phyloP scores from a whole-genome alignment of 2,329 filamentous ascomycete species.

The Neoscytalidium dimidiatum region DNA sequence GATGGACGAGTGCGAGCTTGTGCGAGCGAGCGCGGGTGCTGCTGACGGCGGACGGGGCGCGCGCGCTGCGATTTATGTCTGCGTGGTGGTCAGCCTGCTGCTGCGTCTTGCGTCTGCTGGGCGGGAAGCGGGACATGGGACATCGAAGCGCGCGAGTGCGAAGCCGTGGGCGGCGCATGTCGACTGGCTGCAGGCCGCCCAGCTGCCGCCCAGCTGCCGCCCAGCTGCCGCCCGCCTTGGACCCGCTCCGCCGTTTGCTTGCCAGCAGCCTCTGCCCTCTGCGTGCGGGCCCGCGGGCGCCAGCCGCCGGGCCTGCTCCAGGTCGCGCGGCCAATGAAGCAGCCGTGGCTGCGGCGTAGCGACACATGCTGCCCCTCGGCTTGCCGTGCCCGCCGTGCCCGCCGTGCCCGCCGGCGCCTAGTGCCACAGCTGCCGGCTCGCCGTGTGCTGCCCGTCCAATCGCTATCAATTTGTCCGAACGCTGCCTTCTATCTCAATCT shows the following conservation, averaged over 20 bases:
- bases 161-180: neutral
- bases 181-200: neutral
- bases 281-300: neutral
- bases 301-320: neutral
- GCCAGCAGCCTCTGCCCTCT: neutral
- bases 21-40: neutral
- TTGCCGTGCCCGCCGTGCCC: neutral
- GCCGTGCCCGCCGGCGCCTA: neutral
- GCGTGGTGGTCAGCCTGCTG: neutral
- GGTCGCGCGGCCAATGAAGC: neutral
- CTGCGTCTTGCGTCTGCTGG: too few species aligned
- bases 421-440: slow-evolving; percentile 1
- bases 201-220: neutral
- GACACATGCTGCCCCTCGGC: neutral
- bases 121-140: too few species aligned
- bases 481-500: neutral
- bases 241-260: neutral
- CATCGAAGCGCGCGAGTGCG: slow-evolving; percentile 9
- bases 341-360: slow-evolving; percentile 8
- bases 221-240: neutral
- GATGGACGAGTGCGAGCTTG: neutral
- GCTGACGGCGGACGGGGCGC: neutral
- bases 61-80: neutral
- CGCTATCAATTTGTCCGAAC: neutral
- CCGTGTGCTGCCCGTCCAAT: neutral